phyloP scores from a whole-genome alignment of 2,329 filamentous ascomycete species.

The Trichoderma polysporum region DNA sequence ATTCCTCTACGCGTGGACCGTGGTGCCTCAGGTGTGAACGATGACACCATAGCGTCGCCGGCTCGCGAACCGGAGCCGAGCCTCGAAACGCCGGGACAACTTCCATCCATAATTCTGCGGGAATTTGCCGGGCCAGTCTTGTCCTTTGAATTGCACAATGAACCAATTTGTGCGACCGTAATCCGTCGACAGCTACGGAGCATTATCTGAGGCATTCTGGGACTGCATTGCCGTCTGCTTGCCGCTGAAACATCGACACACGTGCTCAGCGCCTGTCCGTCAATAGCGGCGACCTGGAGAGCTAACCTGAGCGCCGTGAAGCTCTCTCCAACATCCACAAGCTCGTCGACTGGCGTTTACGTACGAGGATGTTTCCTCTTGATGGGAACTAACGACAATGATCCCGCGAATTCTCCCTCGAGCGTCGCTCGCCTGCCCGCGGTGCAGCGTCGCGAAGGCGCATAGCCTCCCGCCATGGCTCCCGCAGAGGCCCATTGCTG shows the following conservation, averaged over 20 bases:
- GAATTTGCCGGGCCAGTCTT: not conserved
- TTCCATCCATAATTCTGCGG: not conserved
- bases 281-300: not conserved
- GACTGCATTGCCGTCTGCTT: not conserved
- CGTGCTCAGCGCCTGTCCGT: slow-evolving; percentile 6
- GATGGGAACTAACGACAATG: slow-evolving; percentile 33
- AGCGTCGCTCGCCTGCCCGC: slow-evolving; percentile 34
- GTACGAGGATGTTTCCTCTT: slow-evolving; percentile 29
- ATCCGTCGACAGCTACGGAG: not conserved
- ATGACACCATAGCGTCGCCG: slow-evolving; percentile 21
- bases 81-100: not conserved
- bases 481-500: slow-evolving; percentile 29
- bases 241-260: not conserved
- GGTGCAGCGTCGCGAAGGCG: slow-evolving; percentile 30
- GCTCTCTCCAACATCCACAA: not conserved
- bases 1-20: not conserved
- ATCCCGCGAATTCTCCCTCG: slow-evolving; percentile 38
- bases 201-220: not conserved
- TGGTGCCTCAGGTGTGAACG: slow-evolving; percentile 22
- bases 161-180: not conserved
- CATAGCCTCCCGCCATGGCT: slow-evolving; percentile 33
- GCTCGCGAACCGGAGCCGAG: slow-evolving; percentile 20
- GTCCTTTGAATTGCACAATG: not conserved
- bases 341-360: not conserved
- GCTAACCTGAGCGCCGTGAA: not conserved